These are phyloP conservation scores for Thymus quinquecostatus DNA, from an alignment of 257 asterid genomes.

Conservation along the genomic window DNA sequence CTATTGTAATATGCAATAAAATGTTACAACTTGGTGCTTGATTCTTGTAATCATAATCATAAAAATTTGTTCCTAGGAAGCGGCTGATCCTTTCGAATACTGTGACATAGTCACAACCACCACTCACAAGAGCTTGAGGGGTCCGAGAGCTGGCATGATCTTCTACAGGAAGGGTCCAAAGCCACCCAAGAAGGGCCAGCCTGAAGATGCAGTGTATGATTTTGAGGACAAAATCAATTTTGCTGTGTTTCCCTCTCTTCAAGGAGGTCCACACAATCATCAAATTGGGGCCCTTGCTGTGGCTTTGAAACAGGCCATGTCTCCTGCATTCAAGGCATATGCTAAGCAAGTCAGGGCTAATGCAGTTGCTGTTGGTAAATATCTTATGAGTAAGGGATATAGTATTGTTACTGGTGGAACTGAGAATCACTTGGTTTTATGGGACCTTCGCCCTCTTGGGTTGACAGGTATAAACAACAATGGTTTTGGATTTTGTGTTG, in stretches of 20 bases:
- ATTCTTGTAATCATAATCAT: neutral
- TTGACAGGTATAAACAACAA: conserved; percentile 66
- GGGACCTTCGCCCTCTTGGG: conserved; percentile 99
- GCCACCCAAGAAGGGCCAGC: conserved; percentile 81
- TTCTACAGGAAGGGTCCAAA: conserved; percentile 87
- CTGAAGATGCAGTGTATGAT: conserved; percentile 82
- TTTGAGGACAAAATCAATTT: conserved; percentile 95
- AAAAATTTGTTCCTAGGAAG: conserved; percentile 53
- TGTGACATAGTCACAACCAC: conserved; percentile 94
- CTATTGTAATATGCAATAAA: neutral
- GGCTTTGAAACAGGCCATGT: conserved; percentile 79
- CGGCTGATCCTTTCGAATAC: conserved; percentile 90
- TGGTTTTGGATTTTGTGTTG: neutral
- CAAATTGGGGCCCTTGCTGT: conserved; percentile 98
- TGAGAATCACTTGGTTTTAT: conserved; percentile 94
- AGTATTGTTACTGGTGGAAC: conserved; percentile 90
- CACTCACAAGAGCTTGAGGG: conserved; percentile 94
- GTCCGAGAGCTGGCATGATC: conserved; percentile 95
- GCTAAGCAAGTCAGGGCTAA: conserved; percentile 95
- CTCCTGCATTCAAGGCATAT: conserved; percentile 88
- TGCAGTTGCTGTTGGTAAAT: conserved; percentile 87
- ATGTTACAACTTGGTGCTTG: neutral
- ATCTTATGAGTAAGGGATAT: conserved; percentile 84
- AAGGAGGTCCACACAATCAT: conserved; percentile 99
- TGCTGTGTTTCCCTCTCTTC: conserved; percentile 94